Evolutionary conservation across 2,329 filamentous ascomycete genomes (phyloP), one percentile per base, ranked within the genome.

Genomic region (Kalaharituber pfeilii): DNA sequence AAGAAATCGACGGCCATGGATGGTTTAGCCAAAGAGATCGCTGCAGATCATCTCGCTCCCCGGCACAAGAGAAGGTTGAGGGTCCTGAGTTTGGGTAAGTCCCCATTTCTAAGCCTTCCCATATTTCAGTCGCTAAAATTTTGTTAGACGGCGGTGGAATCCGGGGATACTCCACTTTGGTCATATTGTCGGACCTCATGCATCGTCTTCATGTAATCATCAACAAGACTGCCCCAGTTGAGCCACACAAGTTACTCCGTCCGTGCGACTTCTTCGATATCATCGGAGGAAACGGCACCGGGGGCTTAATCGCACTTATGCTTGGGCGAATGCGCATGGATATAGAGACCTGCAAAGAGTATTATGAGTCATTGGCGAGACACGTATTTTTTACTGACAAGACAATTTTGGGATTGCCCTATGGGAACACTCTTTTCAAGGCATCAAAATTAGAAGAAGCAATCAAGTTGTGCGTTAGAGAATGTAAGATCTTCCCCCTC

Each of bases 211-310:
- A 91, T 68, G 88, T 96, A 70, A 88, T 95, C 69, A 86, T 80
- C 57, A 54, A 64, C 55, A 82, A 95, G 69, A 80, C 83, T 66
- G 86, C 89, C 7, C 91, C 91, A 18, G 81, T 82, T 65, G 78
- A 86, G 67, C 61, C 59, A 7, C 78, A 89, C 67, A 83, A 96
- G 66, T 93, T 96, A 28, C 91, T 91, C 11, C 95, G 94, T 65
- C 91, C 91, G 66, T 94, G 87, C 78, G 91, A 98, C 62, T 87
- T 96, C 69, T 98, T 98, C 71, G 91, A 98, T 70, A 77, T 98
- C 51, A 98, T 98, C 60, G 83, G 86, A 53, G 91, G 91, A 56
- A 95, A 88, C 22, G 91, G 91, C 5, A 98, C 91, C 0, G 91
- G 91, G 64, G 91, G 91, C 3, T 72, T 98, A 59, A 96, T 98